Percentiles rank a stretch among this genome's conserved stretches.
These are phyloP conservation scores for Penicillium glabrum DNA, from an alignment of 2,329 filamentous ascomycete species.

Conservation along the genomic window DNA sequence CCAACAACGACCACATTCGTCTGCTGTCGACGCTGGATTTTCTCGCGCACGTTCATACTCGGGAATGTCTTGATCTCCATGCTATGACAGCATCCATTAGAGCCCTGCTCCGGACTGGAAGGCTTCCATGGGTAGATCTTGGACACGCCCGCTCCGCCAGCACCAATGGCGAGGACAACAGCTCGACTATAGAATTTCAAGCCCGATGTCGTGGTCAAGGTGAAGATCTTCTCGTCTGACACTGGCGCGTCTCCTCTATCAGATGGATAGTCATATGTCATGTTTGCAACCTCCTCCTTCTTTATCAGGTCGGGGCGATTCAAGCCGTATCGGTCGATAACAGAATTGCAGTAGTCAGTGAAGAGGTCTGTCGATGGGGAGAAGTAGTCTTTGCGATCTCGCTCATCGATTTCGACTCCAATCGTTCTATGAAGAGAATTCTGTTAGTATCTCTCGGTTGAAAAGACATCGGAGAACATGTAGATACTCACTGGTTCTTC, in stretches of 20 bases:
- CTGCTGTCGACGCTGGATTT: slow-evolving; percentile 50
- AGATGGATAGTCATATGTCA: slow-evolving; percentile 55
- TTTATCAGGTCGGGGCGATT: slow-evolving; percentile 53
- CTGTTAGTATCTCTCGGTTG: background rate
- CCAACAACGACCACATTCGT: slow-evolving; percentile 71
- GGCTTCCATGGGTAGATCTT: slow-evolving; percentile 50
- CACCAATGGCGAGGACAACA: slow-evolving; percentile 70
- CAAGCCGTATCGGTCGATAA: slow-evolving; percentile 61
- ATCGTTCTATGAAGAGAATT: slow-evolving; percentile 6
- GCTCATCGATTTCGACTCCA: slow-evolving; percentile 60
- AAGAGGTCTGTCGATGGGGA: slow-evolving; percentile 64
- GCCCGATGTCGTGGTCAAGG: slow-evolving; percentile 56
- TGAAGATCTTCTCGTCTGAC: slow-evolving; percentile 61
- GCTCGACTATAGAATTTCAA: slow-evolving; percentile 57
- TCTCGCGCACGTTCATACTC: slow-evolving; percentile 51
- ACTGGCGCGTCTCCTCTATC: slow-evolving; percentile 41
- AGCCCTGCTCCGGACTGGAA: slow-evolving; percentile 43
- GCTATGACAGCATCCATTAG: slow-evolving; percentile 58
- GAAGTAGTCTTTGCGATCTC: slow-evolving; percentile 69
- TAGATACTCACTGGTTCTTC: slow-evolving; percentile 42
- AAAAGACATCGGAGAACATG: too few species aligned
- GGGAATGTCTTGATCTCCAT: slow-evolving; percentile 64
- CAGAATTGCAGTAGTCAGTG: slow-evolving; percentile 59
- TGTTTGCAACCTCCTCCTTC: slow-evolving; percentile 60
- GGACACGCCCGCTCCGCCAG: slow-evolving; percentile 63